These are phyloP conservation scores for Stenocarpella maydis DNA, from an alignment of 2,329 filamentous ascomycete genomes.

Conservation along the genomic window DNA sequence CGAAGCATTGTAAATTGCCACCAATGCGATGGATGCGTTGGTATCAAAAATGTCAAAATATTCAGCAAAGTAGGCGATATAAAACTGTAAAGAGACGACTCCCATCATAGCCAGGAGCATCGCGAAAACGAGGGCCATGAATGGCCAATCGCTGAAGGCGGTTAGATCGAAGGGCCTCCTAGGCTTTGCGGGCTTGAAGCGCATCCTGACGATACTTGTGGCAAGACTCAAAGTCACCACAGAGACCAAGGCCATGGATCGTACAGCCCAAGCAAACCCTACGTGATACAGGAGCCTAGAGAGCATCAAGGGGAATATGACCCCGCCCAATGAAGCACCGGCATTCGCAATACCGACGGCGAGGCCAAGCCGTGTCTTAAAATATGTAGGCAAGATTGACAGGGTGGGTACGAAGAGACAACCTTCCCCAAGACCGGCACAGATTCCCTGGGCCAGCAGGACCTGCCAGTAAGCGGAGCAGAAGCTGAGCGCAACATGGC, in stretches of 20 bases:
- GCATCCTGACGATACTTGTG: slow-evolving; percentile 42
- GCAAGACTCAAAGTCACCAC: slow-evolving; percentile 52
- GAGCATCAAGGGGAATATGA: slow-evolving; percentile 46
- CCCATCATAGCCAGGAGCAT: slow-evolving; percentile 43
- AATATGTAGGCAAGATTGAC: slow-evolving; percentile 46
- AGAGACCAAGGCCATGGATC: slow-evolving; percentile 43
- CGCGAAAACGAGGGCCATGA: slow-evolving; percentile 49
- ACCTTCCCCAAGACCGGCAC: slow-evolving; percentile 54
- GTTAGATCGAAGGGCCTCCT: slow-evolving; percentile 49
- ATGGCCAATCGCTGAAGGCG: slow-evolving; percentile 50
- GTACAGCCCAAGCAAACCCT: slow-evolving; percentile 42
- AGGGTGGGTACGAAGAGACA: slow-evolving; percentile 49
- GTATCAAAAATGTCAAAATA: slow-evolving; percentile 44
- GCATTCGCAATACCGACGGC: slow-evolving; percentile 47
- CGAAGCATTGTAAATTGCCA: slow-evolving; percentile 51
- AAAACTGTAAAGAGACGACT: slow-evolving; percentile 50
- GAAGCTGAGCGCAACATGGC: slow-evolving; percentile 53
- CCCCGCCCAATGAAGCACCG: slow-evolving; percentile 45
- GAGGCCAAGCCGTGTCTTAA: slow-evolving; percentile 41
- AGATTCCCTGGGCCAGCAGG: slow-evolving; percentile 54
- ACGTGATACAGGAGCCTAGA: slow-evolving; percentile 37
- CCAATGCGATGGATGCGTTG: slow-evolving; percentile 46
- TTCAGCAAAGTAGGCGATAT: neutral
- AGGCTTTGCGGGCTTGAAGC: slow-evolving; percentile 46
- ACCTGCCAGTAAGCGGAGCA: slow-evolving; percentile 54